These are phyloP conservation scores for Cryptococcus depauperatus DNA, from an alignment of 1,284 basidiomycete genomes.

Conservation along the genomic window DNA sequence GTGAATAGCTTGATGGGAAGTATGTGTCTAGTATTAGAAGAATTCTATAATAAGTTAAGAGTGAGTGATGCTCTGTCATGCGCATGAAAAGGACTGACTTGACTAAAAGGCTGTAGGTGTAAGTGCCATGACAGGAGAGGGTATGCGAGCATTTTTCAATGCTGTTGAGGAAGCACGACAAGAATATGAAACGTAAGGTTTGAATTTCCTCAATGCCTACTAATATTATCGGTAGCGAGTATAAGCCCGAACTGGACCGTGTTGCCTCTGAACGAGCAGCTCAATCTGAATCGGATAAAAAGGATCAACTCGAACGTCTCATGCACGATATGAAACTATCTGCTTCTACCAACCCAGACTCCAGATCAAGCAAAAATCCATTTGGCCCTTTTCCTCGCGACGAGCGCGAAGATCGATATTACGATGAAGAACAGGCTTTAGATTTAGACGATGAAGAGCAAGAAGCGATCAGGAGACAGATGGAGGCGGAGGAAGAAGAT, in stretches of 20 bases:
- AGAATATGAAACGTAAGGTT: slow-evolving; percentile 74
- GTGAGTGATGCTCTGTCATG: too few species aligned
- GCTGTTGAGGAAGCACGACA: slow-evolving; percentile 78
- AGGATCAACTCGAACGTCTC: slow-evolving; percentile 64
- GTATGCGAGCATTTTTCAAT: slow-evolving; percentile 81
- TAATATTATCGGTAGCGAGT: slow-evolving; percentile 56
- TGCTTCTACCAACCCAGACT: slow-evolving; percentile 54
- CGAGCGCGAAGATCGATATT: slow-evolving; percentile 37
- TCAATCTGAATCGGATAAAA: slow-evolving; percentile 60
- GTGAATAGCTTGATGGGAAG: slow-evolving; percentile 99
- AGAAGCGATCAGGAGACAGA: slow-evolving; percentile 35
- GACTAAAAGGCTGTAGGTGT: slow-evolving; percentile 81
- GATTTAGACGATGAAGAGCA: slow-evolving; percentile 48
- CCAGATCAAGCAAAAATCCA: slow-evolving; percentile 43
- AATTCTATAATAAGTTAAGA: slow-evolving; percentile 95
- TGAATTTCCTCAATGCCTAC: background rate
- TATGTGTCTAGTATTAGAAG: slow-evolving; percentile 96
- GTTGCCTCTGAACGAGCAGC: slow-evolving; percentile 51
- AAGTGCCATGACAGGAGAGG: slow-evolving; percentile 88
- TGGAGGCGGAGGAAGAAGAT: slow-evolving; percentile 46
- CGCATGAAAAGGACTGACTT: too few species aligned
- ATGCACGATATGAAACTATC: slow-evolving; percentile 85
- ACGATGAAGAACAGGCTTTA: slow-evolving; percentile 10
- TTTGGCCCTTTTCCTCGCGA: slow-evolving; percentile 43
- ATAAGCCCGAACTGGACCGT: slow-evolving; percentile 79